Evolutionary conservation across 805 yeast species (phyloP).

Genomic region (Kluyveromyces wickerhamii): DNA sequence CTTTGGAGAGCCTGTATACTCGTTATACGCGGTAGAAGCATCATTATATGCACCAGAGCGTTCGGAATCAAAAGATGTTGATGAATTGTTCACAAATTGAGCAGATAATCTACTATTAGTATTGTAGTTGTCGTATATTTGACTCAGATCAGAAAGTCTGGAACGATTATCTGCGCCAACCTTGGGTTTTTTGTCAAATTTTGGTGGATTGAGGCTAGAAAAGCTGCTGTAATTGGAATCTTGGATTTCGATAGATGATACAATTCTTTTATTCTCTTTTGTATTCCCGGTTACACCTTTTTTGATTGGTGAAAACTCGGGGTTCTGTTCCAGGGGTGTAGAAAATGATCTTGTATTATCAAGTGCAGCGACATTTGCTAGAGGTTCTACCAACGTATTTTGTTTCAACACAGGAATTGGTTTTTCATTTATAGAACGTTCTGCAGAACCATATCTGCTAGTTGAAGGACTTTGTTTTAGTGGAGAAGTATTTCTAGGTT

Average conservation of each 20-base stretch:
- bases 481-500: conserved; percentile 14
- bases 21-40: conserved; percentile 21
- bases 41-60: not conserved
- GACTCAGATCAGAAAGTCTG: conserved; percentile 13
- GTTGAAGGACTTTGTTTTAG: conserved; percentile 7
- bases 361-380: conserved; percentile 7
- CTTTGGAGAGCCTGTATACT: conserved; percentile 19
- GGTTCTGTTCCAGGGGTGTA: conserved; percentile 1
- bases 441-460: not conserved
- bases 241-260: conserved; percentile 7
- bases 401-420: conserved; percentile 2
- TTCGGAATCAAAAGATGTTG: not conserved
- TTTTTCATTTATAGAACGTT: not conserved
- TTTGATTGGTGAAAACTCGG: not conserved
- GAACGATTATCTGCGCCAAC: not conserved
- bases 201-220: conserved; percentile 1
- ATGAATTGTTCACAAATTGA: not conserved
- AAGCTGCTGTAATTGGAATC: conserved; percentile 11
- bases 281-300: not conserved
- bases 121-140: conserved; percentile 12
- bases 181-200: not conserved
- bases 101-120: not conserved
- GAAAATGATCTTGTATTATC: conserved; percentile 8
- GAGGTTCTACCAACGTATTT: conserved; percentile 9
- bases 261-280: not conserved